Evolutionary conservation across 176 grass and related monocot genomes (phyloP).

Genomic region (Triticum monococcum): DNA sequence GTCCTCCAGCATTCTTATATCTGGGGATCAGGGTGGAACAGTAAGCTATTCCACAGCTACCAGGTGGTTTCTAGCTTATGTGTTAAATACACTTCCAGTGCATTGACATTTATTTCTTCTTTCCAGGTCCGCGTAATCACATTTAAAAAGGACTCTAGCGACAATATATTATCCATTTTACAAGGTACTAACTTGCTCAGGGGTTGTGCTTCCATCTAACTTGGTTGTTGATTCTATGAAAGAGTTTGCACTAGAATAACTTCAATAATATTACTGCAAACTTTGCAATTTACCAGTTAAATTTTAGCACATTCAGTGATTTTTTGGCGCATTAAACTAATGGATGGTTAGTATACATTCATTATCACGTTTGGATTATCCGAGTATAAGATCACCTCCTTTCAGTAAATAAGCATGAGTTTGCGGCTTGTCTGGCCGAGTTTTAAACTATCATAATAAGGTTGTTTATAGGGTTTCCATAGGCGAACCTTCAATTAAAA

Average conservation of each 20-base stretch:
- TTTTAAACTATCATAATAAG: constrained; percentile 1
- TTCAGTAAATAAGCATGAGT: not conserved
- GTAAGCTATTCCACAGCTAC: constrained; percentile 35
- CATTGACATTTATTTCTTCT: constrained; percentile 18
- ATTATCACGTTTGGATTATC: not conserved
- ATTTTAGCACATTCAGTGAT: not conserved
- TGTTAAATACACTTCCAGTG: constrained; percentile 21
- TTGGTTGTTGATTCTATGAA: not conserved
- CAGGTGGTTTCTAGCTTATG: not conserved
- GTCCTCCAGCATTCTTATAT: constrained; percentile 69
- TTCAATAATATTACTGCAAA: not conserved
- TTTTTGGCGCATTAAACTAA: constrained; percentile 13
- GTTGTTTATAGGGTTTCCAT: constrained; percentile 10
- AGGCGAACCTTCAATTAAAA: not conserved
- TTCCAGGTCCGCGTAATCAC: constrained; percentile 69
- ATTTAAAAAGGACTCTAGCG: constrained; percentile 73
- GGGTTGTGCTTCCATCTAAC: not conserved
- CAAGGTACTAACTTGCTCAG: constrained; percentile 53
- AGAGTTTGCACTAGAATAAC: constrained; percentile 2
- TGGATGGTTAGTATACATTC: not conserved
- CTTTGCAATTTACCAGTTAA: not conserved
- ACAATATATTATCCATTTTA: constrained; percentile 79
- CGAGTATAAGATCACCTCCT: not conserved
- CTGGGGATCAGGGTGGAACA: constrained; percentile 62
- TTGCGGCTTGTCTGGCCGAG: not conserved